A percentile compares a stretch with the other conserved stretches of the same genome.
Evolutionary conservation across 768 basidiomycete species (phyloP).

Genomic region (Phylloporus sp.): DNA sequence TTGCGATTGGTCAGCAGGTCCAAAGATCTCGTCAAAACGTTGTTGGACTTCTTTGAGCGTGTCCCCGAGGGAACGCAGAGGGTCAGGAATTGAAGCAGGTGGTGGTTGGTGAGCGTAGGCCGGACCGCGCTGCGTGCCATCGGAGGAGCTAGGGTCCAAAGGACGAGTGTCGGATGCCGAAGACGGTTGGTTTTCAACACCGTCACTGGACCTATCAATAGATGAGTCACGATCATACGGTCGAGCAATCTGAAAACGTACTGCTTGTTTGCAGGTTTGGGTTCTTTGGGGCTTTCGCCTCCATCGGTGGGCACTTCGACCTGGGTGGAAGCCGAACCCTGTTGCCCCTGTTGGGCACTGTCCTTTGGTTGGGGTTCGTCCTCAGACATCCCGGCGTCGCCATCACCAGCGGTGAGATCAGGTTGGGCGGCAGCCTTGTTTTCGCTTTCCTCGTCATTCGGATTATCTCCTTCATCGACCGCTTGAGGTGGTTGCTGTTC

Average conservation of each 20-base stretch:
- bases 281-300: slow-evolving; percentile 26
- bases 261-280: slow-evolving; percentile 7
- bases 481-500: slow-evolving; percentile 16
- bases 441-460: slow-evolving; percentile 26
- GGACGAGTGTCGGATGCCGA: slow-evolving; percentile 7
- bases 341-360: slow-evolving; percentile 19
- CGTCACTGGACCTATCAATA: slow-evolving; percentile 14
- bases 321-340: slow-evolving; percentile 13
- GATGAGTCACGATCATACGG: neutral
- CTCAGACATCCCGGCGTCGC: slow-evolving; percentile 15
- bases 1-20: slow-evolving; percentile 32
- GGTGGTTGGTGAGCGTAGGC: slow-evolving; percentile 37
- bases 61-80: slow-evolving; percentile 79
- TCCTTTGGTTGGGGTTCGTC: slow-evolving; percentile 17
- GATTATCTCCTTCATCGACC: slow-evolving; percentile 24
- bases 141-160: slow-evolving; percentile 31
- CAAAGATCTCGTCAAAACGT: slow-evolving; percentile 78
- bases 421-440: slow-evolving; percentile 31
- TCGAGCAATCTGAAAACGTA: slow-evolving; percentile 8
- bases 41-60: slow-evolving; percentile 74
- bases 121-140: slow-evolving; percentile 44
- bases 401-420: slow-evolving; percentile 31
- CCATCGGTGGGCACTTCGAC: slow-evolving; percentile 10
- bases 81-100: slow-evolving; percentile 40
- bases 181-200: slow-evolving; percentile 6